Base-by-base conservation (phyloP, 805 yeast genomes). In the Grigorovia humatica region DNA sequence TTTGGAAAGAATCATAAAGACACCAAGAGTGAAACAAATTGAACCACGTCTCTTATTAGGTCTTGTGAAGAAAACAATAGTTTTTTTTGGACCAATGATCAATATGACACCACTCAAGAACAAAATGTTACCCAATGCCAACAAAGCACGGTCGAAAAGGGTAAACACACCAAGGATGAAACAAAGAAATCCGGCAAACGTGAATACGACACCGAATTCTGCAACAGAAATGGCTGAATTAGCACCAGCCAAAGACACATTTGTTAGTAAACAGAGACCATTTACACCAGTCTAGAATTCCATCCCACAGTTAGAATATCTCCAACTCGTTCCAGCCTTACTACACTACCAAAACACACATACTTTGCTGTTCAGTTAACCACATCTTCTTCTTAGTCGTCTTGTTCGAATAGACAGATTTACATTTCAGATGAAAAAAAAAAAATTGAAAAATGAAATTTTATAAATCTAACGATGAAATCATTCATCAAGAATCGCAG, bases 181-280 rank as follows among this genome's bases (percentile, higher is more conserved):
- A 64, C 88, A 83, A 27, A 85, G 63, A 48, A 83, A 78, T 9
- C 82, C 96, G 38, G 84, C 85, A 17, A 95, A 89, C 4, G 96
- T 87, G 74, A 89, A 84, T 2, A 88, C 96, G 18, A 88, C 96
- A 41, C 98, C 98, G 62, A 84, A 82, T 69, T 89, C 96, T 87
- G 54, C 29, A 52, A n/a, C 4, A 17, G 18, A 13, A 38, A 38
- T 32, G 38, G 15, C 15, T 32, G 15, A 32, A 32, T 32, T 32
- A 8, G 6, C 27, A 23, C 27, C 27, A 23, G 27, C 27, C 27
- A 23, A 23, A 23, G 27, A 23, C 6, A 6, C 27, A 3, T 23
- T 23, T 23, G 27, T 23, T 23, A 23, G 27, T 23, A 23, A 23
- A 19, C 17, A 43, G 44, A 43, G 13, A 43, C 9, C 11, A 1